phyloP scores from a whole-genome alignment of 2,329 filamentous ascomycete species.

The Aspergillus sp. region DNA sequence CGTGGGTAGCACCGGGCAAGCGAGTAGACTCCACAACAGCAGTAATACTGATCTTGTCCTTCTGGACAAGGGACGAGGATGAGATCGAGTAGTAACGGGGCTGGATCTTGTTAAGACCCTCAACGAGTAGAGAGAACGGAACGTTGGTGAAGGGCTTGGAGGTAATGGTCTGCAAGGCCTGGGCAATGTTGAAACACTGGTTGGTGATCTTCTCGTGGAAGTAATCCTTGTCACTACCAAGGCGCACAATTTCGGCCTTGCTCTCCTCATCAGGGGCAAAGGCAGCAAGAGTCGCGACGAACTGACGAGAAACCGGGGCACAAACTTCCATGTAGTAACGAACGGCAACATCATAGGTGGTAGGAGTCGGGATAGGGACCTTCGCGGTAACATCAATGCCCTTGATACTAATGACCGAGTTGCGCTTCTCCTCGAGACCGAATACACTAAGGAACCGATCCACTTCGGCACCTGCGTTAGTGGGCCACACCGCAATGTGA shows the following conservation, averaged over 20 bases:
- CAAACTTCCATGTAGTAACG: conserved; percentile 98
- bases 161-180: conserved; percentile 73
- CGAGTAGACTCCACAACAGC: conserved; percentile 85
- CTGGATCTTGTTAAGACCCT: conserved; percentile 91
- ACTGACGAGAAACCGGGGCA: conserved; percentile 93
- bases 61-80: conserved; percentile 90
- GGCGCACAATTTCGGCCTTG: conserved; percentile 84
- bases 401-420: conserved; percentile 84
- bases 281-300: conserved; percentile 79
- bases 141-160: conserved; percentile 77
- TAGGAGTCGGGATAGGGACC: conserved; percentile 95
- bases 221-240: conserved; percentile 92
- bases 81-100: conserved; percentile 99
- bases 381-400: conserved; percentile 92
- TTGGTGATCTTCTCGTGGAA: conserved; percentile 83
- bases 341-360: conserved; percentile 88
- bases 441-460: conserved; percentile 82
- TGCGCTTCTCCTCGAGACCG: conserved; percentile 71
- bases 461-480: conserved; percentile 88
- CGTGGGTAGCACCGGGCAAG: conserved; percentile 70
- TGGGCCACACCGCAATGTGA: conserved; percentile 96
- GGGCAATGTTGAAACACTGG: conserved; percentile 85
- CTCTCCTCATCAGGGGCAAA: conserved; percentile 83
- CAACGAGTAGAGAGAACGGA: conserved; percentile 92
- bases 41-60: conserved; percentile 92